Evolutionary conservation across 345 rosid genomes (phyloP).

Genomic region (Gossypium ekmanianum): DNA sequence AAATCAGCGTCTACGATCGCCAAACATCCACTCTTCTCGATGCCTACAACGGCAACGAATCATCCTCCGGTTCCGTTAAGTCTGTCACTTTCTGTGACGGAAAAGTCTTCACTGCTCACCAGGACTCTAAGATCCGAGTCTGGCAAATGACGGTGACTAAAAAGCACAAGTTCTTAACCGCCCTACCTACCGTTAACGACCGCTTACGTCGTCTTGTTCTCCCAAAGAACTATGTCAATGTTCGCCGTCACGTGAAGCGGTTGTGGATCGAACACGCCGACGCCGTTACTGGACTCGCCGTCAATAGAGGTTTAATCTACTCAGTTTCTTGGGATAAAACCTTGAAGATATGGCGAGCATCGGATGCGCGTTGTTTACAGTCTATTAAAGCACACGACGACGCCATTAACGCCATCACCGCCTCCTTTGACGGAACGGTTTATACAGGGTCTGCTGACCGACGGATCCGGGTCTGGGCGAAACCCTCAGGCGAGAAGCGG

Average conservation of each 20-base stretch:
- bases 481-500: slow-evolving; percentile 43
- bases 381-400: slow-evolving; percentile 77
- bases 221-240: slow-evolving; percentile 77
- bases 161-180: slow-evolving; percentile 44
- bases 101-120: slow-evolving; percentile 74
- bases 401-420: slow-evolving; percentile 75
- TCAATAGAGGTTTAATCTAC: slow-evolving; percentile 51
- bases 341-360: slow-evolving; percentile 71
- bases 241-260: slow-evolving; percentile 68
- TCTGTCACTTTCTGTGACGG: slow-evolving; percentile 52
- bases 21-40: slow-evolving; percentile 37
- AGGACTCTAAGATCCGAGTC: slow-evolving; percentile 81
- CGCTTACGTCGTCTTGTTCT: slow-evolving; percentile 64
- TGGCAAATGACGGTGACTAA: slow-evolving; percentile 52
- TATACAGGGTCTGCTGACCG: slow-evolving; percentile 90
- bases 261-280: slow-evolving; percentile 93
- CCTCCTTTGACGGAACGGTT: slow-evolving; percentile 58
- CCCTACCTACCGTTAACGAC: slow-evolving; percentile 75
- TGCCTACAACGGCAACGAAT: slow-evolving; percentile 40
- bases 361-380: slow-evolving; percentile 67
- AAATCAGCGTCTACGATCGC: slow-evolving; percentile 65
- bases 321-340: slow-evolving; percentile 90
- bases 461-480: slow-evolving; percentile 77
- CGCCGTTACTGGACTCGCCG: slow-evolving; percentile 75
- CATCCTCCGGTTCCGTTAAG: slow-evolving; percentile 69